phyloP scores from a whole-genome alignment of 257 asterid species.

The Paulownia fortunei region DNA sequence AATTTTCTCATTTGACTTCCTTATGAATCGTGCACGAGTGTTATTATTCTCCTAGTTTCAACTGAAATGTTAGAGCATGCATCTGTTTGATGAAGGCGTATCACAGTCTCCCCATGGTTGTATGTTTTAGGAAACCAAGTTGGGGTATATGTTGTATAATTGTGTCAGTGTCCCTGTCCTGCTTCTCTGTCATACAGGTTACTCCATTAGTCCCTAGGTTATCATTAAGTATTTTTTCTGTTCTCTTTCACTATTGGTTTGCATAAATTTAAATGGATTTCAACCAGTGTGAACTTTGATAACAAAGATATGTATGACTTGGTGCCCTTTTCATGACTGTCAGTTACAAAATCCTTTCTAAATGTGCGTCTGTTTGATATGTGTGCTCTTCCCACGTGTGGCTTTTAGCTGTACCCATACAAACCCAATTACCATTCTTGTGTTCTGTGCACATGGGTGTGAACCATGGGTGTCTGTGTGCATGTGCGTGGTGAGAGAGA shows the following conservation, averaged over 20 bases:
- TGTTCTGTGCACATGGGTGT: too few relatives aligned
- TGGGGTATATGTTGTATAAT: too few relatives aligned
- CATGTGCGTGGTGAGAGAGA: too few relatives aligned
- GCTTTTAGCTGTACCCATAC: not conserved
- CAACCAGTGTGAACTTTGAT: too few relatives aligned
- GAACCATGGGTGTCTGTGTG: too few relatives aligned
- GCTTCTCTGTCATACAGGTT: too few relatives aligned
- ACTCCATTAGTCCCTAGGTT: too few relatives aligned
- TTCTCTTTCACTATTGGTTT: not conserved
- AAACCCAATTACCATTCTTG: not conserved
- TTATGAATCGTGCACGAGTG: not conserved
- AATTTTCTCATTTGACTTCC: too few relatives aligned
- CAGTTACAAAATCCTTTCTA: not conserved
- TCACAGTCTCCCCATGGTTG: not conserved
- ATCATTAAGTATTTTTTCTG: not conserved
- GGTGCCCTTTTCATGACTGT: not conserved
- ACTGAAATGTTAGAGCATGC: not conserved
- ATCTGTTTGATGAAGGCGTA: not conserved
- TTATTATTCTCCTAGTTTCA: not conserved
- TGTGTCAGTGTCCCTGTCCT: too few relatives aligned
- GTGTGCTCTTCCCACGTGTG: too few relatives aligned
- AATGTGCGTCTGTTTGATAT: not conserved
- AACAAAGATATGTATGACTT: not conserved
- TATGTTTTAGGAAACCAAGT: not conserved
- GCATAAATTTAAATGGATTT: not conserved